Evolutionary conservation across 2,329 filamentous ascomycete species (phyloP).

Genomic region (Aspergillus ustus): DNA sequence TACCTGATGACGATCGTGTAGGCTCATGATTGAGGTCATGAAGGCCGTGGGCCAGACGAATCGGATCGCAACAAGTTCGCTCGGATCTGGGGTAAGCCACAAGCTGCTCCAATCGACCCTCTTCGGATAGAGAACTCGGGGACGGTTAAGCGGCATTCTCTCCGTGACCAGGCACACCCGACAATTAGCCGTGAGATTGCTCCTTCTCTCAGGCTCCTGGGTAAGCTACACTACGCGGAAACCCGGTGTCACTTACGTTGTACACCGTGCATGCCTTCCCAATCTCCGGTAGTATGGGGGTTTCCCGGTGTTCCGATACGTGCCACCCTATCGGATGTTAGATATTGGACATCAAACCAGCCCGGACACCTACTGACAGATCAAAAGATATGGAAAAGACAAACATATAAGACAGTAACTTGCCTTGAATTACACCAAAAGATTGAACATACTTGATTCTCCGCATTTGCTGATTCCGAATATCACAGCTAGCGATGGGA

Average conservation of each 20-base stretch:
- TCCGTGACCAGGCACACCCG: neutral
- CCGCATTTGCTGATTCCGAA: neutral
- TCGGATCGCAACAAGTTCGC: conserved; percentile 17
- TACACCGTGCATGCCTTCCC: neutral
- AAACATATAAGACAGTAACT: neutral
- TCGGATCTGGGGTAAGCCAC: conserved; percentile 22
- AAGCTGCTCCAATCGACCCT: conserved; percentile 8
- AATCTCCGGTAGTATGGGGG: neutral
- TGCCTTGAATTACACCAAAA: neutral
- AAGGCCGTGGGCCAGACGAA: conserved; percentile 1
- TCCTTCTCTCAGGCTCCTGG: neutral
- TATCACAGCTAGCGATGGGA: neutral
- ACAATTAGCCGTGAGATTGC: neutral
- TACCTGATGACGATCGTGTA: neutral
- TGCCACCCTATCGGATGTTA: conserved; percentile 4
- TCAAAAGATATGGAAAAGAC: neutral
- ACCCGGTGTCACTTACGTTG: neutral
- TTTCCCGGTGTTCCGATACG: conserved; percentile 8
- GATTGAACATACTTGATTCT: neutral
- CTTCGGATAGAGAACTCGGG: conserved; percentile 13
- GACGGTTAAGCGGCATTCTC: neutral
- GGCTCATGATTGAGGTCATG: neutral
- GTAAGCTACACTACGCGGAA: neutral
- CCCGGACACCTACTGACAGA: neutral
- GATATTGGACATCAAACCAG: neutral